Evolutionary conservation across 2,329 filamentous ascomycete genomes (phyloP), one percentile per base, ranked within the genome.

Genomic region (Penicillium sp.): DNA sequence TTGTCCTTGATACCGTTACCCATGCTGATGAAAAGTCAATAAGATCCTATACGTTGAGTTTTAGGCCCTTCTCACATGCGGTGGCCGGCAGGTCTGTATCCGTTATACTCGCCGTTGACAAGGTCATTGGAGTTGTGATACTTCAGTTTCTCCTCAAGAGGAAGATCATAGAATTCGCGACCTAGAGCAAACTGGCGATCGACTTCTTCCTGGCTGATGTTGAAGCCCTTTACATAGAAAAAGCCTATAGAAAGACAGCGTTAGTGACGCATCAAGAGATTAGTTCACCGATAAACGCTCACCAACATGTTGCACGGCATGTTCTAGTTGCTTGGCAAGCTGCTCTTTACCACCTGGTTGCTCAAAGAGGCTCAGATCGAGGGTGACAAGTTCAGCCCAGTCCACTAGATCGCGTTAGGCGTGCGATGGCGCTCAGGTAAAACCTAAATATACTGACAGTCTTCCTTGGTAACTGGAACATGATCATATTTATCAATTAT

Each of bases 201-300:
- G 1, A 88, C 79, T 66, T 85, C 76, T 47, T 86, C 83, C 67
- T 87, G 83, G 1, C 72, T 74, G n/a, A 88, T 76, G 31, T 84
- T 84, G 59, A 84, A 87, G 71, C 87, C 86, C 57, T 81, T 82
- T 21, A 87, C 81, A 59, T 87, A 87, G 73, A 87, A 88, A 74
- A 87, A 84, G 0, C 84, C 82, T 61, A 4, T 13, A 35, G 3
- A 11, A 16, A 21, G 16, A 14, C 13, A 42, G 47, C 16, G 2
- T 26, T 16, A 42, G 27, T 2, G 9, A 27, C n/a, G 9, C 9
- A 22, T 7, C 1, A 39, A 19, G 4, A 33, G 1, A 22, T 37
- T 16, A 19, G 2, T 16, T 16, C 13, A 35, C 26, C 19, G 4
- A n/a, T 4, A 10, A 7, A 14, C 59, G 60, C 67, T 54, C 11